Conservation (phyloP, 805 yeast genomes). For the Myxozyma kluyveri region DNA sequence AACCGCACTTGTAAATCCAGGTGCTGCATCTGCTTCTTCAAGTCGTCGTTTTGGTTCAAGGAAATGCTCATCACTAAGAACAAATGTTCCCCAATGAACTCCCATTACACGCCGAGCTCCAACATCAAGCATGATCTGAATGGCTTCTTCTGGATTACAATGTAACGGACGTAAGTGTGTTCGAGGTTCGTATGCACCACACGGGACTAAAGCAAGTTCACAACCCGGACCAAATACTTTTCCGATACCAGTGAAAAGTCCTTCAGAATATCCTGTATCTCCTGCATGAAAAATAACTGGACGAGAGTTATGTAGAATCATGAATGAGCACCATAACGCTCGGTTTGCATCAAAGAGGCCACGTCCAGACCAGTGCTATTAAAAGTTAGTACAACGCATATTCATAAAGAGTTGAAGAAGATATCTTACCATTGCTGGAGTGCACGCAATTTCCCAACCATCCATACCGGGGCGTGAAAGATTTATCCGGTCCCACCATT, state of each 20-base stretch:
- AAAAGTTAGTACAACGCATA: neutral
- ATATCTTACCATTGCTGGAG: slow-evolving; percentile 60
- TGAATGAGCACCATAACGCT: slow-evolving; percentile 85
- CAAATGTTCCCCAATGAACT: slow-evolving; percentile 96
- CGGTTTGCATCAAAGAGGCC: slow-evolving; percentile 73
- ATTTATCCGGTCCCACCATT: slow-evolving; percentile 80
- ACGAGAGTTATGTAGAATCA: slow-evolving; percentile 61
- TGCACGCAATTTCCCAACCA: slow-evolving; percentile 74
- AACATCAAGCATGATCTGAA: slow-evolving; percentile 63
- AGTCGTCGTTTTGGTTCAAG: slow-evolving; percentile 49
- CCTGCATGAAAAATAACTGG: slow-evolving; percentile 89
- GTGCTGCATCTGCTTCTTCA: slow-evolving; percentile 22
- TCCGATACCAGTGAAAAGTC: slow-evolving; percentile 65
- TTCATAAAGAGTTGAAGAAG: neutral
- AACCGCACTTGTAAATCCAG: slow-evolving; percentile 42
- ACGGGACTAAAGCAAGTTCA: slow-evolving; percentile 72
- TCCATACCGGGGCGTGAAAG: slow-evolving; percentile 39
- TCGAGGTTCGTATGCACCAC: slow-evolving; percentile 92
- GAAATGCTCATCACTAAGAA: slow-evolving; percentile 81
- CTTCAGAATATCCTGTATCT: slow-evolving; percentile 86
- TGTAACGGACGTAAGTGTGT: slow-evolving; percentile 94
- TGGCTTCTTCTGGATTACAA: slow-evolving; percentile 74
- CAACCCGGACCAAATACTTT: slow-evolving; percentile 58
- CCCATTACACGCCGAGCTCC: slow-evolving; percentile 68
- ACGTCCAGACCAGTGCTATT: slow-evolving; percentile 92